phyloP scores from a whole-genome alignment of 192 early-diverging fungal species.

The Jimgerdemannia flammicorona region DNA sequence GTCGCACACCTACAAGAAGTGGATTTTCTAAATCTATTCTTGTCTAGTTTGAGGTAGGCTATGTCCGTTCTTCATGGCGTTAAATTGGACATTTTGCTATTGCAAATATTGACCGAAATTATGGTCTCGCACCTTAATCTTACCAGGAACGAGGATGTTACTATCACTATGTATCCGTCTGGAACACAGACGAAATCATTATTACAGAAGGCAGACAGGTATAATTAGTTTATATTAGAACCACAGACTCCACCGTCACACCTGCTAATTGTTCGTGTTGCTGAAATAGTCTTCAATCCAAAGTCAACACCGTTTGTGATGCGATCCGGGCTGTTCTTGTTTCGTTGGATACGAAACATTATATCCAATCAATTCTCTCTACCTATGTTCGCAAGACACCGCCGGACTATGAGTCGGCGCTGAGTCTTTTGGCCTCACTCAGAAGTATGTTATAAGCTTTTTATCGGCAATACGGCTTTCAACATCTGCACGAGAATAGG shows the following conservation, averaged over 20 bases:
- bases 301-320: constrained; percentile 75
- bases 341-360: constrained; percentile 41
- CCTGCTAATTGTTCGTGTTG: neutral
- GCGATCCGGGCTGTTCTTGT: constrained; percentile 61
- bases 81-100: too few relatives aligned
- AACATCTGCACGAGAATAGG: too few relatives aligned
- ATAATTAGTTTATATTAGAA: neutral
- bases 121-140: too few relatives aligned
- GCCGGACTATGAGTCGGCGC: constrained; percentile 76
- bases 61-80: neutral
- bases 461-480: too few relatives aligned
- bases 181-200: constrained; percentile 12
- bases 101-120: too few relatives aligned
- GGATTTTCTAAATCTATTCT: constrained; percentile 89
- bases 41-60: constrained; percentile 62
- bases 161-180: constrained; percentile 70
- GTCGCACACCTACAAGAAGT: constrained; percentile 72
- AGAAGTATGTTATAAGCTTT: constrained; percentile 29
- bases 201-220: neutral
- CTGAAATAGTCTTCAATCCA: constrained; percentile 36
- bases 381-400: constrained; percentile 79
- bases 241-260: too few relatives aligned
- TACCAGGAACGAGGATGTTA: constrained; percentile 74
- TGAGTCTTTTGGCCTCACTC: constrained; percentile 62
- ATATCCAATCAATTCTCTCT: constrained; percentile 81